phyloP scores from a whole-genome alignment of 1,284 basidiomycete species.

The Puccinia brachypodii region DNA sequence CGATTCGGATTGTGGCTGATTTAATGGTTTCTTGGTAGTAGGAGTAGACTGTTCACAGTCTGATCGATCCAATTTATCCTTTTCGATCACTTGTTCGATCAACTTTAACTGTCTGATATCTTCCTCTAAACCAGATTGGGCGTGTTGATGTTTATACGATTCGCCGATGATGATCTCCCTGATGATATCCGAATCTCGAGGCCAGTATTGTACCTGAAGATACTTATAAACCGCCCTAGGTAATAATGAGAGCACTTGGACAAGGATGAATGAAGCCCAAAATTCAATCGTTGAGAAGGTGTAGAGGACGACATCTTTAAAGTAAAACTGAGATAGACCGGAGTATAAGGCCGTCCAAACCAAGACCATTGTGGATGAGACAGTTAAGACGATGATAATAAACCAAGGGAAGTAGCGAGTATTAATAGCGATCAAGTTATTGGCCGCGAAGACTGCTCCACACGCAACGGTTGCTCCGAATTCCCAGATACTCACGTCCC shows the following conservation, averaged over 20 bases:
- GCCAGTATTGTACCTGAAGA: conserved; percentile 66
- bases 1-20: neutral
- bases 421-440: conserved; percentile 82
- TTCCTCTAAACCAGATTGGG: conserved; percentile 31
- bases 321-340: conserved; percentile 38
- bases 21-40: neutral
- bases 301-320: conserved; percentile 61
- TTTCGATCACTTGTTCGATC: conserved; percentile 46
- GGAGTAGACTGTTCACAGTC: neutral
- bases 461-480: conserved; percentile 90
- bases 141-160: conserved; percentile 12
- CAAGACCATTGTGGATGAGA: conserved; percentile 42
- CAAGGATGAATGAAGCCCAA: conserved; percentile 74
- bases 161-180: conserved; percentile 44
- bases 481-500: conserved; percentile 65
- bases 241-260: conserved; percentile 71
- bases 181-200: conserved; percentile 62
- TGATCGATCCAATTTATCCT: conserved; percentile 37
- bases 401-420: conserved; percentile 68
- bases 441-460: conserved; percentile 81
- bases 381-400: conserved; percentile 37
- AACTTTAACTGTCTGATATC: conserved; percentile 40
- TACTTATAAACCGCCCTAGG: conserved; percentile 71
- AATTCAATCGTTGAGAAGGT: conserved; percentile 77
- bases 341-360: conserved; percentile 48